A percentile compares a stretch with the other conserved stretches of the same genome.
Evolutionary conservation across 768 basidiomycete species (phyloP).

Genomic region (Serendipita sp.): DNA sequence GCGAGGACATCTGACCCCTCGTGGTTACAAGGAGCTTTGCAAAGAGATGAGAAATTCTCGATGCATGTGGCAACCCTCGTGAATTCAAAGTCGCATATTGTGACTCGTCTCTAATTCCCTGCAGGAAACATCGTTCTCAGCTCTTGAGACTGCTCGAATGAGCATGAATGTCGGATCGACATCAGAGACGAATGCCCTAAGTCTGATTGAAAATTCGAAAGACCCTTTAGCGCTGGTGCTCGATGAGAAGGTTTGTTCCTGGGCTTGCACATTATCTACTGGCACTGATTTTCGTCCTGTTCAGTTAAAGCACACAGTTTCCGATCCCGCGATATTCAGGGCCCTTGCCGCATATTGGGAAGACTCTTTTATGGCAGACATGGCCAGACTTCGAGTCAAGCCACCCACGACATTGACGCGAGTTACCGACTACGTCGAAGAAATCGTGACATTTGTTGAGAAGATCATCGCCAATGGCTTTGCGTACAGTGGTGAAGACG

Average conservation of each 20-base stretch:
- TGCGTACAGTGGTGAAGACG: conserved; percentile 48
- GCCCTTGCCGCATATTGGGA: conserved; percentile 82
- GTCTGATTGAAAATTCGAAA: conserved; percentile 54
- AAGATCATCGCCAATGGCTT: conserved; percentile 76
- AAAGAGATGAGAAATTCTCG: conserved; percentile 80
- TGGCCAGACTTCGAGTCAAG: conserved; percentile 73
- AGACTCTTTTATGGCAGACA: conserved; percentile 75
- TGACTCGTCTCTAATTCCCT: neutral
- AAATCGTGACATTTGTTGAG: conserved; percentile 81
- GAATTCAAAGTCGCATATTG: conserved; percentile 19
- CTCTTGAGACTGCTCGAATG: conserved; percentile 35
- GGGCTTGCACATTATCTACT: neutral
- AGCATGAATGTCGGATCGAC: conserved; percentile 28
- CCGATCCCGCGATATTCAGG: conserved; percentile 74
- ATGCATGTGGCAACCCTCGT: conserved; percentile 77
- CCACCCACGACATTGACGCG: conserved; percentile 84
- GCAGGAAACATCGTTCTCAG: conserved; percentile 36
- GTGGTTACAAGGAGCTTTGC: conserved; percentile 59
- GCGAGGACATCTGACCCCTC: conserved; percentile 25
- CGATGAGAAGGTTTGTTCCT: conserved; percentile 48
- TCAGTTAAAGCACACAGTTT: conserved; percentile 65
- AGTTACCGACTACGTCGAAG: conserved; percentile 93
- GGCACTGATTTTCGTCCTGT: conserved; percentile 10
- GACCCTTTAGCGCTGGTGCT: conserved; percentile 62
- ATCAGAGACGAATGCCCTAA: conserved; percentile 31